Evolutionary conservation across 768 basidiomycete genomes (phyloP).

Genomic region (Boletus sp.): DNA sequence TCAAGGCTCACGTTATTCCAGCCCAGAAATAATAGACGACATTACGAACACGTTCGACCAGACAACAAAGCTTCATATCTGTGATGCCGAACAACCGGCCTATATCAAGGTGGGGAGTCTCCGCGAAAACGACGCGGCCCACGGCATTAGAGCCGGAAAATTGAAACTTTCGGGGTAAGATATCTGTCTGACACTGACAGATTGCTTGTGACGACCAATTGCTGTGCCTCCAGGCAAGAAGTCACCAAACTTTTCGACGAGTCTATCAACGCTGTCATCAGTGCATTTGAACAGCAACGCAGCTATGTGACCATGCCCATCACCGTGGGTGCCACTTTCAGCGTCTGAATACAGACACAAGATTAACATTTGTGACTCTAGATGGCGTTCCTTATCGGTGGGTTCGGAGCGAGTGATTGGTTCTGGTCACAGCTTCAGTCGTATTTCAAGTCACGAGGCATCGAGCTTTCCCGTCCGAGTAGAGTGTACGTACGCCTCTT

Average conservation of each 20-base stretch:
- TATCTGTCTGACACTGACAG: neutral
- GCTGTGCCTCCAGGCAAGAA: constrained; percentile 25
- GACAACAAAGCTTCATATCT: constrained; percentile 38
- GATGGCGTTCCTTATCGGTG: constrained; percentile 45
- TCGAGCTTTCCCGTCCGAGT: constrained; percentile 46
- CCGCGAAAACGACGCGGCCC: constrained; percentile 29
- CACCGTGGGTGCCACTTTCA: constrained; percentile 21
- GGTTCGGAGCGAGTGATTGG: constrained; percentile 46
- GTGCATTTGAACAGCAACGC: constrained; percentile 31
- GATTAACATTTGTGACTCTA: neutral
- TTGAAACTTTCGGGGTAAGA: constrained; percentile 36
- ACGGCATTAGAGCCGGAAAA: constrained; percentile 33
- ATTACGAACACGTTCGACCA: constrained; percentile 35
- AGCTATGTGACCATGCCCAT: constrained; percentile 21
- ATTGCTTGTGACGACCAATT: neutral
- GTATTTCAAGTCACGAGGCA: constrained; percentile 31
- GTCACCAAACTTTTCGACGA: constrained; percentile 41
- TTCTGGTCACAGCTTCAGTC: constrained; percentile 39
- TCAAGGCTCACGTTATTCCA: constrained; percentile 23
- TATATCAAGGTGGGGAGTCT: constrained; percentile 39
- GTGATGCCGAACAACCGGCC: constrained; percentile 27
- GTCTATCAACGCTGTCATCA: constrained; percentile 32
- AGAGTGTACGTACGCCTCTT: constrained; percentile 39
- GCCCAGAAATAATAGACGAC: constrained; percentile 28
- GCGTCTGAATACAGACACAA: neutral